Evolutionary conservation across 805 yeast genomes (phyloP).

Genomic region (Clavispora asparagi): DNA sequence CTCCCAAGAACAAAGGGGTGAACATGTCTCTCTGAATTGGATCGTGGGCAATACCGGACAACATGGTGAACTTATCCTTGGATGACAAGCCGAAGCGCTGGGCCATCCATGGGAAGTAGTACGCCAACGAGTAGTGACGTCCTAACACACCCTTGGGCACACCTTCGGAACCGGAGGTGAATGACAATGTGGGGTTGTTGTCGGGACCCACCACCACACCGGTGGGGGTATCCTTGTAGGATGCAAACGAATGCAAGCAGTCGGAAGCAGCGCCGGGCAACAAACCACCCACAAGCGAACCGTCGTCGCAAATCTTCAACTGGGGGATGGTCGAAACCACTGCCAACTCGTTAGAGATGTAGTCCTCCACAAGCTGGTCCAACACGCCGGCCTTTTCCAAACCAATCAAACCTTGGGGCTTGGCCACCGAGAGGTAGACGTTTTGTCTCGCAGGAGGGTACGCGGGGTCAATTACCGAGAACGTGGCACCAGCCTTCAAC

Average conservation of each 20-base stretch:
- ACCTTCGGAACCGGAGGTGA: slow-evolving; percentile 98
- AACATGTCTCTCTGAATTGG: slow-evolving; percentile 99
- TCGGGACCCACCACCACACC: slow-evolving; percentile 97
- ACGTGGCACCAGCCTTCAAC: slow-evolving; percentile 96
- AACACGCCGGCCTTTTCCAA: slow-evolving; percentile 85
- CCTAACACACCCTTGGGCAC: slow-evolving; percentile 98
- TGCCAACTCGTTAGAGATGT: slow-evolving; percentile 65
- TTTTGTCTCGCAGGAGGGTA: slow-evolving; percentile 98
- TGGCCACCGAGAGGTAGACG: slow-evolving; percentile 86
- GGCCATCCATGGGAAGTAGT: slow-evolving; percentile 99
- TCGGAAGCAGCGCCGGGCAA: slow-evolving; percentile 33
- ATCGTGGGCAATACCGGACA: slow-evolving; percentile 98
- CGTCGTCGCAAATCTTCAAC: slow-evolving; percentile 72
- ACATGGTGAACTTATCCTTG: slow-evolving; percentile 90
- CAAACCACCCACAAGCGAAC: slow-evolving; percentile 59
- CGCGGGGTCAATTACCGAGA: slow-evolving; percentile 98
- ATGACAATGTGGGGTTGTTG: slow-evolving; percentile 91
- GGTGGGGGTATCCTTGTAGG: slow-evolving; percentile 53
- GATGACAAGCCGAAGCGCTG: slow-evolving; percentile 70
- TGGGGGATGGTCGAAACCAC: slow-evolving; percentile 73
- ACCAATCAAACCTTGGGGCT: slow-evolving; percentile 86
- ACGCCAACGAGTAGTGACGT: slow-evolving; percentile 93
- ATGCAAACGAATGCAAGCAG: slow-evolving; percentile 42
- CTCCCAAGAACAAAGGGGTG: slow-evolving; percentile 95
- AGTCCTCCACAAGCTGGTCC: slow-evolving; percentile 72